Conservation (phyloP, 495 filamentous ascomycete species). For the Aspergillus bertholletiae region DNA sequence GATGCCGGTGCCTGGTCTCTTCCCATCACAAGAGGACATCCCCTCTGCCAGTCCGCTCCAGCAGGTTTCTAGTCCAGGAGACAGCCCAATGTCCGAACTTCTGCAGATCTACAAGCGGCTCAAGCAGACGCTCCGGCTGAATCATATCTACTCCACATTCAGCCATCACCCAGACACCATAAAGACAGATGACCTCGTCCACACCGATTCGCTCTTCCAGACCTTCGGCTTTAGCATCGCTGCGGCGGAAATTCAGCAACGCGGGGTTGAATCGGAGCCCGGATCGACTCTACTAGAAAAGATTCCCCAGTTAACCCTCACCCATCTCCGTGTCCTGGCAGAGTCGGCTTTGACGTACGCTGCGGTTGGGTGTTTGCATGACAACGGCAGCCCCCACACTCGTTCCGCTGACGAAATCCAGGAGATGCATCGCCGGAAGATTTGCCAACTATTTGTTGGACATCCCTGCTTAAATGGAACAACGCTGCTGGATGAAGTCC, state of each 20-base stretch:
- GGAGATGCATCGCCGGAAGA: slow-evolving; percentile 65
- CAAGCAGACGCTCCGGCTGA: slow-evolving; percentile 70
- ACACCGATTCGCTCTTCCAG: slow-evolving; percentile 66
- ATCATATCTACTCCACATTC: slow-evolving; percentile 57
- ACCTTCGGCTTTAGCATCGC: slow-evolving; percentile 87
- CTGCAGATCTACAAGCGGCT: slow-evolving; percentile 75
- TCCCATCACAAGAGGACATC: slow-evolving; percentile 36
- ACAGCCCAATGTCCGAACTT: slow-evolving; percentile 64
- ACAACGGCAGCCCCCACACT: slow-evolving; percentile 49
- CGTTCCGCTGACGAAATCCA: slow-evolving; percentile 63
- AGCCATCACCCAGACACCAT: slow-evolving; percentile 35
- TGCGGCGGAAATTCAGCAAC: slow-evolving; percentile 86
- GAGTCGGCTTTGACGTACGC: slow-evolving; percentile 87
- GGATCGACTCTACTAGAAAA: slow-evolving; percentile 78
- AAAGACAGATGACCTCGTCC: slow-evolving; percentile 48
- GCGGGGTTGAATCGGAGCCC: slow-evolving; percentile 73
- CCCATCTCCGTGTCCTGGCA: slow-evolving; percentile 84
- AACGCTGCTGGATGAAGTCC: slow-evolving; percentile 38
- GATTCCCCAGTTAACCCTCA: slow-evolving; percentile 75
- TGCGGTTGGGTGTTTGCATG: slow-evolving; percentile 66
- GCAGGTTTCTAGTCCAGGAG: slow-evolving; percentile 29
- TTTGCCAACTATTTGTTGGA: slow-evolving; percentile 70
- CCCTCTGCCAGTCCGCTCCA: slow-evolving; percentile 30
- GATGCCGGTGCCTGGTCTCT: slow-evolving; percentile 47
- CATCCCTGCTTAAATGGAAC: slow-evolving; percentile 43